Evolutionary conservation across 1,284 basidiomycete genomes (phyloP).

Genomic region (Ganoderma boninense): DNA sequence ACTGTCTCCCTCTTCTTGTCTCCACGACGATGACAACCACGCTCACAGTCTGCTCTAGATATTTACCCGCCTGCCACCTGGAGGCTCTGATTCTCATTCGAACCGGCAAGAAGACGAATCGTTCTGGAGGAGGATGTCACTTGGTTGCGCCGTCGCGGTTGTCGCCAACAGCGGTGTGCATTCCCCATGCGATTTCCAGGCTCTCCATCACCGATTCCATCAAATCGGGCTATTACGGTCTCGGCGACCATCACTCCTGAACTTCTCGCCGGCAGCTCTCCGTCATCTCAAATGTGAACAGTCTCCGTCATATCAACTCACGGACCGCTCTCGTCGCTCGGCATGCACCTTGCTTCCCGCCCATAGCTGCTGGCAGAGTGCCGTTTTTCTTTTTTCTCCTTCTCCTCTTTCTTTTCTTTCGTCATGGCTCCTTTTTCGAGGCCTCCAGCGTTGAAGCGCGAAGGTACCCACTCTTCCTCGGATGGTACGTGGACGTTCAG

Average conservation of each 20-base stretch:
- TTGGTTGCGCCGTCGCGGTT: not conserved
- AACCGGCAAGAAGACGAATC: not conserved
- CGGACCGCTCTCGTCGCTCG: not conserved
- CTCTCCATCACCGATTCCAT: not conserved
- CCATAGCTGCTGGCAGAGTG: constrained; percentile 3
- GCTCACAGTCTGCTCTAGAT: not conserved
- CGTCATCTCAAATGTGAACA: not conserved
- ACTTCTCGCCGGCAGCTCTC: not conserved
- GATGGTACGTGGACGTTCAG: constrained; percentile 3
- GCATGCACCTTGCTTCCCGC: constrained; percentile 7
- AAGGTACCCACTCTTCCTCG: not conserved
- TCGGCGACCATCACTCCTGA: constrained; percentile 9
- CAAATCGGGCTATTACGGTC: not conserved
- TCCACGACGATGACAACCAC: not conserved
- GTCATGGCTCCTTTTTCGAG: constrained; percentile 7
- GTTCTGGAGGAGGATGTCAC: not conserved
- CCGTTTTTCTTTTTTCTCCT: not conserved
- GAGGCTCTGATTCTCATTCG: not conserved
- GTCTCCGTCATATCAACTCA: not conserved
- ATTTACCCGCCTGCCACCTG: not conserved
- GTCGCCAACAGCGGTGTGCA: not conserved
- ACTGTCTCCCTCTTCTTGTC: not conserved
- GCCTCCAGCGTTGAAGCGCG: constrained; percentile 10
- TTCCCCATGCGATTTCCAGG: not conserved
- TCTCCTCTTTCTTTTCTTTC: constrained; percentile 1